Conservation (phyloP, 257 asterid species). For the Fraxinus excelsior region DNA sequence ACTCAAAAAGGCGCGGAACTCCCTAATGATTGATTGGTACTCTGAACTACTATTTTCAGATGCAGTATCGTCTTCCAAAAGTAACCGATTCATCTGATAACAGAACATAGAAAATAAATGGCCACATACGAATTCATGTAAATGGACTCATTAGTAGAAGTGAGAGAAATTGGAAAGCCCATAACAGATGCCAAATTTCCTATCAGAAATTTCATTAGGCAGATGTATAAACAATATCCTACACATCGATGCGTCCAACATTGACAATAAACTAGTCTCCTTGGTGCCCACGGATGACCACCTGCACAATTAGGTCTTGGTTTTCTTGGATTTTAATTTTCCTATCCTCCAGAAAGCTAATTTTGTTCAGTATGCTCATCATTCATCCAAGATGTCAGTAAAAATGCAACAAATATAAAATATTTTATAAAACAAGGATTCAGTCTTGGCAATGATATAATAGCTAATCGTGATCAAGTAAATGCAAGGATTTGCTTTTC, state of each 20-base stretch:
- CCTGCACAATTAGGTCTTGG: too few species aligned
- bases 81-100: slow-evolving; percentile 80
- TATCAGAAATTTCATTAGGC: neutral
- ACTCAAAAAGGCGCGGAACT: slow-evolving; percentile 89
- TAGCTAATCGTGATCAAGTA: neutral
- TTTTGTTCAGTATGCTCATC: too few species aligned
- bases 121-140: slow-evolving; percentile 2
- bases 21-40: slow-evolving; percentile 71
- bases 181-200: slow-evolving; percentile 18
- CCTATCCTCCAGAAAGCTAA: too few species aligned
- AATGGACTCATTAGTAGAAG: neutral
- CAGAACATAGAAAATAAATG: slow-evolving; percentile 26
- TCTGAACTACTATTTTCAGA: slow-evolving; percentile 58
- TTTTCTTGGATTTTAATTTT: too few species aligned
- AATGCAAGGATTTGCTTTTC: neutral
- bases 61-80: slow-evolving; percentile 76
- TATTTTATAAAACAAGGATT: neutral
- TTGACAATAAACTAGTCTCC: slow-evolving; percentile 4
- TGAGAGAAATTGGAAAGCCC: neutral
- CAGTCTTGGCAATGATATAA: slow-evolving; percentile 8
- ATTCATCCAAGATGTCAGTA: slow-evolving; percentile 18
- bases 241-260: slow-evolving; percentile 20
- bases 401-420: slow-evolving; percentile 12
- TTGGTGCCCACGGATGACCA: too few species aligned
- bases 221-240: slow-evolving; percentile 1